Conservation (phyloP, 257 asterid genomes). For the Petunia secreta region DNA sequence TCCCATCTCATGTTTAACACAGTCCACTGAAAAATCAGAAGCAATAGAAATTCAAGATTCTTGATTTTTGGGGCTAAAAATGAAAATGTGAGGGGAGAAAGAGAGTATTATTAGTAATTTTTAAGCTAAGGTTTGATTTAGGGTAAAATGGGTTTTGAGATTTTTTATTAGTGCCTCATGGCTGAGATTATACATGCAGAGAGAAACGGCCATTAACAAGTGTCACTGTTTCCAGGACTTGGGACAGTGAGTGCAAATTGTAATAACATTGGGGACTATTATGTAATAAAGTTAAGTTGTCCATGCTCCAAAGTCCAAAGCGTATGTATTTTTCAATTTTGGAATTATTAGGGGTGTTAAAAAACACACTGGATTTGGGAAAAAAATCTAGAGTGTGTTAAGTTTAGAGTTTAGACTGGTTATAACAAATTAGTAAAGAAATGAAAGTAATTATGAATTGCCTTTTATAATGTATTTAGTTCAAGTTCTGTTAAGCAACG, state of each 20-base stretch:
- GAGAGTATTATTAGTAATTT: neutral
- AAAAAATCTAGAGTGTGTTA: too few relatives aligned
- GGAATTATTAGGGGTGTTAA: too few relatives aligned
- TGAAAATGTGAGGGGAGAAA: neutral
- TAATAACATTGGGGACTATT: neutral
- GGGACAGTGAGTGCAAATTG: neutral
- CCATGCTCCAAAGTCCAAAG: neutral
- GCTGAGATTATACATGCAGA: constrained; percentile 33
- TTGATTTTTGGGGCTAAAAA: too few relatives aligned
- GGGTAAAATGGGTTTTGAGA: constrained; percentile 25
- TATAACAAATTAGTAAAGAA: too few relatives aligned
- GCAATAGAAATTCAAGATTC: too few relatives aligned
- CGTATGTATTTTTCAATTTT: too few relatives aligned
- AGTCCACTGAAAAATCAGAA: neutral
- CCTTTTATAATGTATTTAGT: too few relatives aligned
- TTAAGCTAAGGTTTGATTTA: neutral
- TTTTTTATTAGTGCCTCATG: neutral
- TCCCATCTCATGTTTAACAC: constrained; percentile 77
- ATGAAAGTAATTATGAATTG: too few relatives aligned
- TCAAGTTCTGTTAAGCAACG: too few relatives aligned
- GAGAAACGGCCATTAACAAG: constrained; percentile 28
- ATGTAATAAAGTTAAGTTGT: neutral
- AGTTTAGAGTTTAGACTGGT: too few relatives aligned
- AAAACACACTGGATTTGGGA: too few relatives aligned
- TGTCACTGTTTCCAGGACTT: constrained; percentile 26